Conservation (phyloP, 2,329 filamentous ascomycete species). For the Thelonectria blattea region DNA sequence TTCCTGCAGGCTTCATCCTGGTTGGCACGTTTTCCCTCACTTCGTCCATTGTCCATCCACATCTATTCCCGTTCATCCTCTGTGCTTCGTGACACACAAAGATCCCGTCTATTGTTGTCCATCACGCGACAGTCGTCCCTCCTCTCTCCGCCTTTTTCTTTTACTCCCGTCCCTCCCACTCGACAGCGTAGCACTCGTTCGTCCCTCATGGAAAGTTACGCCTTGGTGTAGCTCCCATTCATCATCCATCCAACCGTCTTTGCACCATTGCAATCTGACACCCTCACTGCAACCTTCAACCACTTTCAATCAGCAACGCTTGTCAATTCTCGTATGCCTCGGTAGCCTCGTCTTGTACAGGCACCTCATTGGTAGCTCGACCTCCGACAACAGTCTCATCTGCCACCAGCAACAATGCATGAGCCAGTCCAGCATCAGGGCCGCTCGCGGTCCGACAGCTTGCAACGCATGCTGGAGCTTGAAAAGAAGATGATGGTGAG, state of each 20-base stretch:
- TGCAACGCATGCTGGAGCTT: slow-evolving; percentile 65
- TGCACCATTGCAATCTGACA: background rate
- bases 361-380: slow-evolving; percentile 19
- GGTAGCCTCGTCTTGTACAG: background rate
- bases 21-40: slow-evolving; percentile 3
- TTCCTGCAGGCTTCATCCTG: slow-evolving; percentile 8
- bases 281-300: background rate
- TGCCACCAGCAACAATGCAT: slow-evolving; percentile 24
- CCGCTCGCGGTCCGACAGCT: slow-evolving; percentile 50
- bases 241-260: background rate
- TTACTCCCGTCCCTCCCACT: background rate
- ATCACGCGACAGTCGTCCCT: background rate
- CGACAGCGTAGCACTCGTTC: background rate
- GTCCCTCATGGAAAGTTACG: background rate
- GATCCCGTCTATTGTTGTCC: background rate
- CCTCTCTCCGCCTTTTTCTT: slow-evolving; percentile 2
- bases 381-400: slow-evolving; percentile 18
- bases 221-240: background rate
- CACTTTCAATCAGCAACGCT: background rate
- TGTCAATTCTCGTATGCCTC: slow-evolving; percentile 10
- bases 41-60: slow-evolving; percentile 12
- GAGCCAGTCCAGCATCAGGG: slow-evolving; percentile 25
- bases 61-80: background rate
- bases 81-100: background rate
- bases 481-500: slow-evolving; percentile 65